These are phyloP conservation scores for Phaeotremella skinneri DNA, from an alignment of 768 basidiomycete species.

Conservation along the genomic window DNA sequence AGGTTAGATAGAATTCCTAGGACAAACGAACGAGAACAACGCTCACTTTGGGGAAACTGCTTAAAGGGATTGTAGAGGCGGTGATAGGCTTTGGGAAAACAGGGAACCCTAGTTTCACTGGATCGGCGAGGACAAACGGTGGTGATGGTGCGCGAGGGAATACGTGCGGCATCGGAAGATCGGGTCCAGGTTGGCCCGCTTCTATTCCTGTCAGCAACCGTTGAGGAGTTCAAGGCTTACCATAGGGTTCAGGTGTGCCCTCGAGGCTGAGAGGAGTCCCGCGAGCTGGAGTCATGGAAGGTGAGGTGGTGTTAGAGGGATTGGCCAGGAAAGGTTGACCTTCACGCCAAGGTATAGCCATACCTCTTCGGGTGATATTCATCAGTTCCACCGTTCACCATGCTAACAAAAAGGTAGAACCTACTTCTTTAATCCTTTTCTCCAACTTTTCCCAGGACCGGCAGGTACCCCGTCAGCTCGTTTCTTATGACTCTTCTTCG, in stretches of 20 bases:
- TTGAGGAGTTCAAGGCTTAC: constrained; percentile 19
- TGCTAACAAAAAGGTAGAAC: constrained; percentile 6
- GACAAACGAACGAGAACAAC: not conserved
- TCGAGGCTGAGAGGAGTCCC: constrained; percentile 18
- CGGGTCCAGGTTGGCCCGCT: not conserved
- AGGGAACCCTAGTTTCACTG: constrained; percentile 30
- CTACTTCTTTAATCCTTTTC: constrained; percentile 43
- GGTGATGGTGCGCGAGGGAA: constrained; percentile 21
- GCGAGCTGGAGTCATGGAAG: constrained; percentile 9
- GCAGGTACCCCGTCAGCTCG: constrained; percentile 18
- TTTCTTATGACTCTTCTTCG: constrained; percentile 36
- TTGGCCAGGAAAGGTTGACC: constrained; percentile 5
- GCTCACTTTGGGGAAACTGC: constrained; percentile 40
- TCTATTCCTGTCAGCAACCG: not conserved
- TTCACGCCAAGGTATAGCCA: constrained; percentile 23
- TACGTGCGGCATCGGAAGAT: not conserved
- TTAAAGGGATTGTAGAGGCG: constrained; percentile 32
- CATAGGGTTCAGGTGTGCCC: constrained; percentile 30
- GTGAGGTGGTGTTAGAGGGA: constrained; percentile 6
- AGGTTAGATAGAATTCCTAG: not conserved
- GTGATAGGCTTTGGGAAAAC: constrained; percentile 40
- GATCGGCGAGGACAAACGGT: constrained; percentile 35
- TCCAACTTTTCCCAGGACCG: constrained; percentile 34
- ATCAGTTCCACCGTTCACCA: not conserved
- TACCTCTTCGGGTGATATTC: constrained; percentile 18